Percentiles rank a stretch among this genome's conserved stretches.
These are phyloP conservation scores for Glomus cerebriforme DNA, from an alignment of 192 early-diverging fungal genomes.

Conservation along the genomic window DNA sequence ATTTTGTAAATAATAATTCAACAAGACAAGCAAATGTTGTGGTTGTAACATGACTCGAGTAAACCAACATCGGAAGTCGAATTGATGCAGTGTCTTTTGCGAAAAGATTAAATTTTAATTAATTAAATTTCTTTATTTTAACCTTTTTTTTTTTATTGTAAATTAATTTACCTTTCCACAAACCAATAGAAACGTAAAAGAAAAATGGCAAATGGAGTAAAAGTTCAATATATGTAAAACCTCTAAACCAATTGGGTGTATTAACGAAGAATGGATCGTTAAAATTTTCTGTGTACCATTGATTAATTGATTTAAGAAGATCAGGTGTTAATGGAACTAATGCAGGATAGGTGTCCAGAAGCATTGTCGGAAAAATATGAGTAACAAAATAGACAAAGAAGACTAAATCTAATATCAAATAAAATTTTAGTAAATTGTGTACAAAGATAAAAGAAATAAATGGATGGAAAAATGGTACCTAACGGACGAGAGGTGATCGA, in stretches of 20 bases:
- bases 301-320: conserved; percentile 37
- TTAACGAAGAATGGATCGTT: conserved; percentile 66
- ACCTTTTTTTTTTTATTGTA: background rate
- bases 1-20: conserved; percentile 52
- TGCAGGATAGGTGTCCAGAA: conserved; percentile 60
- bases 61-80: conserved; percentile 57
- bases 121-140: conserved; percentile 11
- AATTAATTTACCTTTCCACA: conserved; percentile 52
- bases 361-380: conserved; percentile 71
- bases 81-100: conserved; percentile 21
- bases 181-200: conserved; percentile 56
- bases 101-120: background rate
- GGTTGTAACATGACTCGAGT: conserved; percentile 74
- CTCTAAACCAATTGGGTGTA: conserved; percentile 62
- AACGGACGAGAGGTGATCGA: background rate
- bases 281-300: conserved; percentile 50
- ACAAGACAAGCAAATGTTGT: conserved; percentile 63
- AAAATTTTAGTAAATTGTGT: background rate
- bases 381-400: conserved; percentile 67
- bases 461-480: background rate
- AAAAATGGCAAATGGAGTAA: conserved; percentile 73
- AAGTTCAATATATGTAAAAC: conserved; percentile 61
- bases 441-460: background rate
- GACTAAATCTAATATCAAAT: conserved; percentile 46
- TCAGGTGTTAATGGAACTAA: conserved; percentile 47